Evolutionary conservation across 2,329 filamentous ascomycete genomes (phyloP).

Genomic region (Cercospora sp.): DNA sequence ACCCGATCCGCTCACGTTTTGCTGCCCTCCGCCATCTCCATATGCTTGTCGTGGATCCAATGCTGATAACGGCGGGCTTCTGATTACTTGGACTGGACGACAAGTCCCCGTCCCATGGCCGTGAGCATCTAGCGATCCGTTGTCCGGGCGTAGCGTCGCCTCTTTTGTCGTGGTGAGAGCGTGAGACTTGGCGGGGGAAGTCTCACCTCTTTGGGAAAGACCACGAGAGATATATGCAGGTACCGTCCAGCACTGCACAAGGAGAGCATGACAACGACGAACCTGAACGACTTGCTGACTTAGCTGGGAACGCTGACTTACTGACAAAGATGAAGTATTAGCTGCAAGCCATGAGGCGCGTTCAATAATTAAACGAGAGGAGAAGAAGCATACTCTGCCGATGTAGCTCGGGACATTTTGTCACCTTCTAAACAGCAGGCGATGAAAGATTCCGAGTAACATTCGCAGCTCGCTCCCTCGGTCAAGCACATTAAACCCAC

Average conservation of each 20-base stretch:
- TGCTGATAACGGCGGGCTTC: constrained; percentile 5
- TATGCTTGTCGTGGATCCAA: background rate
- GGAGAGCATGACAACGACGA: background rate
- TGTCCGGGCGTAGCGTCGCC: constrained; percentile 7
- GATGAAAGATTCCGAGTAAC: background rate
- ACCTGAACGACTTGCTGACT: background rate
- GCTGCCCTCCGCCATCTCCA: background rate
- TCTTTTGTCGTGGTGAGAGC: constrained; percentile 12
- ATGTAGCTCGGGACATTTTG: background rate
- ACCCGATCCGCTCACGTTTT: constrained; percentile 6
- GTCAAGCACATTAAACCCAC: background rate
- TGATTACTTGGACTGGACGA: constrained; percentile 14
- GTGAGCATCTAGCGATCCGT: background rate
- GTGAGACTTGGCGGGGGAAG: constrained; percentile 6
- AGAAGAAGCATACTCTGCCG: background rate
- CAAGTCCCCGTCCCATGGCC: background rate
- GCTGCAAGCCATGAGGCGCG: background rate
- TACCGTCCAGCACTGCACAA: background rate
- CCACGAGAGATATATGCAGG: constrained; percentile 14
- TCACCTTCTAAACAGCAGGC: background rate
- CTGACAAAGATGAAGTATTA: background rate
- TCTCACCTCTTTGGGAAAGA: constrained; percentile 8
- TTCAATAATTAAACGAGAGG: background rate
- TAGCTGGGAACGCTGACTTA: background rate
- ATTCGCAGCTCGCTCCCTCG: background rate